Conservation (phyloP, 2,329 filamentous ascomycete genomes). For the Penicillium sclerotigenum region DNA sequence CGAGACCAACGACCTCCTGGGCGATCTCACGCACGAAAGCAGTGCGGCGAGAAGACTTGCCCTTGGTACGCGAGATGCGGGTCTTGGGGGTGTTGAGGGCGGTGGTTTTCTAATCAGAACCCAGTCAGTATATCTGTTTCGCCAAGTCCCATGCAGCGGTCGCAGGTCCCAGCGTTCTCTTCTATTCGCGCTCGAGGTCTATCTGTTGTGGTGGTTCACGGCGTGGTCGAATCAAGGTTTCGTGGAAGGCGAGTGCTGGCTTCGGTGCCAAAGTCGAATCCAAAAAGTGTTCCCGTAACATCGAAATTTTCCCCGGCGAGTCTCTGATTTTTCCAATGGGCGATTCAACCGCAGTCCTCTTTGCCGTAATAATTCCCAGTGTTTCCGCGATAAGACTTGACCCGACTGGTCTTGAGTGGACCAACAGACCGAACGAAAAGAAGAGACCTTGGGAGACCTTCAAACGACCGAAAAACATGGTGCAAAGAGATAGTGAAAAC, state of each 20-base stretch:
- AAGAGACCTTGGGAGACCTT: slow-evolving; percentile 14
- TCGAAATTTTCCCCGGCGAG: slow-evolving; percentile 1
- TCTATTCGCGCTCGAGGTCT: not conserved
- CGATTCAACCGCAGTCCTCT: not conserved
- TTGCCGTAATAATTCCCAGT: not conserved
- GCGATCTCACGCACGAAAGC: slow-evolving; percentile 95
- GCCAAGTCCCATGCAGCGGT: not conserved
- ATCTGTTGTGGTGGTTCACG: not conserved
- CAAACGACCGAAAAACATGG: slow-evolving; percentile 8
- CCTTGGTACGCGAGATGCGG: slow-evolving; percentile 83
- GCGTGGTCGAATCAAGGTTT: slow-evolving; percentile 1
- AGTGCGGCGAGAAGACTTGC: slow-evolving; percentile 93
- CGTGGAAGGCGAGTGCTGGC: not conserved
- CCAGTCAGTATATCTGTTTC: slow-evolving; percentile 41
- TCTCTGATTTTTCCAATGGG: not conserved
- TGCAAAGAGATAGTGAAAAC: slow-evolving; percentile 37
- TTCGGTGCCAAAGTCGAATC: slow-evolving; percentile 4
- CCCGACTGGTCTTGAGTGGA: slow-evolving; percentile 18
- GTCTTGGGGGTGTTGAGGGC: slow-evolving; percentile 69
- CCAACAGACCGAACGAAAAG: slow-evolving; percentile 17
- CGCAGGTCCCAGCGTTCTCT: slow-evolving; percentile 8
- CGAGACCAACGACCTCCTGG: slow-evolving; percentile 95
- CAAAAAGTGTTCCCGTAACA: not conserved
- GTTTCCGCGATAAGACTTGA: slow-evolving; percentile 6
- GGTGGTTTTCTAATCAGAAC: slow-evolving; percentile 70